Conservation (phyloP, 2,329 filamentous ascomycete species). For the Colletotrichum abscissum region DNA sequence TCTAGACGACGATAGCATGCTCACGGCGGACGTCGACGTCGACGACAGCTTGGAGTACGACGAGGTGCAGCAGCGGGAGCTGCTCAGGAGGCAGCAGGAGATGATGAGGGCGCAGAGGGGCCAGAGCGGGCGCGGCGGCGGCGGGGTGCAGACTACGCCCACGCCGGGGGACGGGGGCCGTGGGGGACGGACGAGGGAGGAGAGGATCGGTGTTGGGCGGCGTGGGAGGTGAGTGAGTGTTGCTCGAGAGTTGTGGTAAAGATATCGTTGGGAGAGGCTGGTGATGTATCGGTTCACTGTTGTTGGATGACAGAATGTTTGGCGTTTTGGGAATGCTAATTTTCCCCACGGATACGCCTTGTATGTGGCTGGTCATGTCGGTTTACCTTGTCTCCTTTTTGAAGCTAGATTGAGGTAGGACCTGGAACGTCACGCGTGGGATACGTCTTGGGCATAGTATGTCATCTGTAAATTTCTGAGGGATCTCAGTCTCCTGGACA, state of each 20-base stretch:
- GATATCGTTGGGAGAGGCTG: background rate
- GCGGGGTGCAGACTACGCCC: slow-evolving; percentile 39
- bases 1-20: slow-evolving; percentile 23
- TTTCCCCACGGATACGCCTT: background rate
- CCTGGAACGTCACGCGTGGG: too few relatives aligned
- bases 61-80: background rate
- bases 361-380: background rate
- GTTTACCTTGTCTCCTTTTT: background rate
- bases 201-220: slow-evolving; percentile 50
- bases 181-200: slow-evolving; percentile 46
- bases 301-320: too few relatives aligned
- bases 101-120: slow-evolving; percentile 34
- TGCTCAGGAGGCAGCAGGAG: slow-evolving; percentile 31
- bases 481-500: background rate
- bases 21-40: slow-evolving; percentile 30
- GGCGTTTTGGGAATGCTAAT: background rate
- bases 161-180: slow-evolving; percentile 39
- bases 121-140: slow-evolving; percentile 23
- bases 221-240: slow-evolving; percentile 32
- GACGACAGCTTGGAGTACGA: slow-evolving; percentile 28
- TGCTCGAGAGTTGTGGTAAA: background rate
- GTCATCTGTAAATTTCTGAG: background rate
- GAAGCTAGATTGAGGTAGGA: background rate
- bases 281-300: background rate
- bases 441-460: background rate